These are phyloP conservation scores for Arthrobotrys iridis DNA, from an alignment of 2,329 filamentous ascomycete species.

Conservation along the genomic window DNA sequence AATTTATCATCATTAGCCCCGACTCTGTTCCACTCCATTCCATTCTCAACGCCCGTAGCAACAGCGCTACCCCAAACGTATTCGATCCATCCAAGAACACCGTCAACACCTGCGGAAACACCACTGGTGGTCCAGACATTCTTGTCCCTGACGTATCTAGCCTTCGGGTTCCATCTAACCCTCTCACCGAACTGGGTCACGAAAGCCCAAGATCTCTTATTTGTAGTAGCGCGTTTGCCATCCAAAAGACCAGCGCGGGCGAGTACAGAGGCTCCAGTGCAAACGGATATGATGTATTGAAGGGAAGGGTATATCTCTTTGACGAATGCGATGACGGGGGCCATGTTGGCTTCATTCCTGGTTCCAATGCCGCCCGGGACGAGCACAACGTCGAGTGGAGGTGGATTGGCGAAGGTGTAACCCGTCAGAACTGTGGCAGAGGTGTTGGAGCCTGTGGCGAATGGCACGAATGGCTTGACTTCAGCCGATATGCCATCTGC, in stretches of 20 bases:
- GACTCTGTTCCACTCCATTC: conserved; percentile 58
- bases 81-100: conserved; percentile 63
- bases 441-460: conserved; percentile 53
- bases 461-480: conserved; percentile 56
- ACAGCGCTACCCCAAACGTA: conserved; percentile 60
- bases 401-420: conserved; percentile 55
- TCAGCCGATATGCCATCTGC: conserved; percentile 63
- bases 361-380: conserved; percentile 53
- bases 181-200: conserved; percentile 60
- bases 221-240: conserved; percentile 63
- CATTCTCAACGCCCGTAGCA: conserved; percentile 54
- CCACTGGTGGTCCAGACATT: conserved; percentile 66
- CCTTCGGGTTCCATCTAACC: conserved; percentile 64
- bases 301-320: conserved; percentile 52
- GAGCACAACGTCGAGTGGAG: conserved; percentile 53
- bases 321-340: conserved; percentile 35
- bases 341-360: conserved; percentile 30
- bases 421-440: conserved; percentile 54
- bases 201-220: conserved; percentile 60
- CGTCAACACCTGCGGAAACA: conserved; percentile 65
- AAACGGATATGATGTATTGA: conserved; percentile 60
- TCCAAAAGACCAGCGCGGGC: conserved; percentile 62
- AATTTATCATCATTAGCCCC: conserved; percentile 50
- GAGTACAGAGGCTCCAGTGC: conserved; percentile 61
- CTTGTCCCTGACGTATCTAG: conserved; percentile 64